Evolutionary conservation across 2,329 filamentous ascomycete species (phyloP), one percentile per base, ranked within the genome.

Genomic region (Aspergillus terreus): DNA sequence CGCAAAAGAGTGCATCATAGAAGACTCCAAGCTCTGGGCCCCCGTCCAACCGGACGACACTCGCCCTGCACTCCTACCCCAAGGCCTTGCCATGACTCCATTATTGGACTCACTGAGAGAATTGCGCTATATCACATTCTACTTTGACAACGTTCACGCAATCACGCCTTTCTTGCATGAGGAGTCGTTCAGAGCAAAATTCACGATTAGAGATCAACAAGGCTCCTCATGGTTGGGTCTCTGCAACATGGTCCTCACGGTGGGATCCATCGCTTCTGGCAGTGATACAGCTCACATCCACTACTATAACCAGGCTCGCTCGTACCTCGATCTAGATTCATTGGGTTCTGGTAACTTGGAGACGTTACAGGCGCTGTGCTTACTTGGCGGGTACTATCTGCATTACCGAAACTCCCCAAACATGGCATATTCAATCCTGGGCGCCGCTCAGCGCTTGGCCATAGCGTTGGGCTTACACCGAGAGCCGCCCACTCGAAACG

Each of bases 391-490:
- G 3, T 50, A 46, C 41, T 56, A 57, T 47, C 46, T 59, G 12
- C 51, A 60, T 38, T 59, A 56, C 41, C 49, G 51, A 23, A 58
- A 59, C 23, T 53, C 54, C 4, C 58, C 58, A 14, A 60, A 60
- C 33, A 58, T 52, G 30, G 52, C 56, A 4, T 55, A 54, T 38
- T 44, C 53, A 11, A 48, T 60, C 10, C 47, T 60, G 30, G 58
- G 59, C 1, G 51, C 54, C 10, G 56, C 58, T 12, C 51, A 59
- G 9, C 58, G 59, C 15, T 50, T 61, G 40, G 56, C 59, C 1
- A 54, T 54, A 25, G 38, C 50, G 15, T 30, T 60, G 46, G 38
- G 55, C 19, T 35, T 54, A 33, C 44, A 56, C 35, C 44, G 53
- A 35, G 49, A 50, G 21, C 30, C 47, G 19, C 40, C 40, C 2